Percentiles rank a stretch among this genome's conserved stretches.
These are phyloP conservation scores for Malus hybrid DNA, from an alignment of 331 rosid species.

Conservation along the genomic window DNA sequence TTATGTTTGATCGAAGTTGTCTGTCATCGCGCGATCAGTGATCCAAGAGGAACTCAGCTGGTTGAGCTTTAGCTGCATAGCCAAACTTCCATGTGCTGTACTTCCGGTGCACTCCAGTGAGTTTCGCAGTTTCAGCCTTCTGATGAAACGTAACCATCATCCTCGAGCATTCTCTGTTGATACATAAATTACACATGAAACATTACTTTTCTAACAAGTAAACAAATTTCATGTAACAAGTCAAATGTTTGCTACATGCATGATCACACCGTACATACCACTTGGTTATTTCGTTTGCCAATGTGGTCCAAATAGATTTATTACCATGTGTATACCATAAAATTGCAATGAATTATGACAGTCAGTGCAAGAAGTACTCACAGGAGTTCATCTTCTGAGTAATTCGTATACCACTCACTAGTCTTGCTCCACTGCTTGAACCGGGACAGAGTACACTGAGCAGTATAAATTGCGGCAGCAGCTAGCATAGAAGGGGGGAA, in stretches of 20 bases:
- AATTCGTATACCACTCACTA: conserved; percentile 55
- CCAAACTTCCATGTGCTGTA: conserved; percentile 63
- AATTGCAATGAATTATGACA: neutral
- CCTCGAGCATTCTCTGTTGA: conserved; percentile 63
- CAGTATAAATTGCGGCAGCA: conserved; percentile 79
- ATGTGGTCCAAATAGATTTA: neutral
- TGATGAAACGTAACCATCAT: conserved; percentile 69
- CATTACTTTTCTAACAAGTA: neutral
- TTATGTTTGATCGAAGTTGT: neutral
- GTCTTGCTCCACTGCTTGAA: conserved; percentile 71
- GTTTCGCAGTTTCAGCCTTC: conserved; percentile 64
- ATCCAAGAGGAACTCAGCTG: conserved; percentile 46
- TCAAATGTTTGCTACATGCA: neutral
- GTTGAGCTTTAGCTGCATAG: conserved; percentile 48
- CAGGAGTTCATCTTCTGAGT: conserved; percentile 62
- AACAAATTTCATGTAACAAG: neutral
- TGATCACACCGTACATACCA: too few relatives aligned
- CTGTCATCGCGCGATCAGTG: neutral
- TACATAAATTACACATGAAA: neutral
- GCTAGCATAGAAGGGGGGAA: conserved; percentile 68
- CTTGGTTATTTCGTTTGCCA: neutral
- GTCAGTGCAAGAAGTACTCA: conserved; percentile 29
- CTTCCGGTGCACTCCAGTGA: conserved; percentile 64
- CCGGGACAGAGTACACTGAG: conserved; percentile 46
- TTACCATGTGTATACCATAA: neutral